Evolutionary conservation across 176 grass and related monocot genomes (phyloP).

Genomic region (Carex myosuroides): DNA sequence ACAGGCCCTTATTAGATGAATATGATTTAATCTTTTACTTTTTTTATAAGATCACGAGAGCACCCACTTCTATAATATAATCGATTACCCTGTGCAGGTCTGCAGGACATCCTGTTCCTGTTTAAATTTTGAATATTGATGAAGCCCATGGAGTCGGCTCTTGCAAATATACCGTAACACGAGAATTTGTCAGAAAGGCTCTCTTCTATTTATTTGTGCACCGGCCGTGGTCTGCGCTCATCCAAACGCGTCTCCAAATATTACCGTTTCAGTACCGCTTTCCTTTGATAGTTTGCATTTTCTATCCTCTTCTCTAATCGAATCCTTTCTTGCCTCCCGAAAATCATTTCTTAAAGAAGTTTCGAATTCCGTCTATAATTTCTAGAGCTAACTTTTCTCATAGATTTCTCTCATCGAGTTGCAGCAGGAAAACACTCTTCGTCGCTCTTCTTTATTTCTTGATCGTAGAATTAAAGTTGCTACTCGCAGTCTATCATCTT

Average conservation of each 20-base stretch:
- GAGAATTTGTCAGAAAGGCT: neutral
- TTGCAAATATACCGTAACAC: neutral
- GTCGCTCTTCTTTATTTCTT: conserved; percentile 6
- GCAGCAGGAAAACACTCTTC: neutral
- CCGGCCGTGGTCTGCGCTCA: conserved; percentile 1
- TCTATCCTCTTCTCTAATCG: neutral
- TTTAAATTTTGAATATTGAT: neutral
- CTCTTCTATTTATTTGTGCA: neutral
- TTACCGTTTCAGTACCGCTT: neutral
- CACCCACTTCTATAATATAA: no score
- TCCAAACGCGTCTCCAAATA: neutral
- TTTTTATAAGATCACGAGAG: no score
- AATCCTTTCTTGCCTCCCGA: neutral
- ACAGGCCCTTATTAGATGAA: no score
- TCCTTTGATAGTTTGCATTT: neutral
- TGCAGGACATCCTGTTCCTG: no score
- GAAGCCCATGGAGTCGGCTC: neutral
- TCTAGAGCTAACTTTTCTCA: neutral
- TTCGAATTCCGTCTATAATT: neutral
- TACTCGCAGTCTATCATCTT: neutral
- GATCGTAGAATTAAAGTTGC: neutral
- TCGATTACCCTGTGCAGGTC: no score
- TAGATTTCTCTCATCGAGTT: neutral
- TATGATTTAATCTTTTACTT: no score
- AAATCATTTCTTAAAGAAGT: neutral